Base-by-base conservation (phyloP, 805 yeast species). In the Wickerhamiella musiphila region DNA sequence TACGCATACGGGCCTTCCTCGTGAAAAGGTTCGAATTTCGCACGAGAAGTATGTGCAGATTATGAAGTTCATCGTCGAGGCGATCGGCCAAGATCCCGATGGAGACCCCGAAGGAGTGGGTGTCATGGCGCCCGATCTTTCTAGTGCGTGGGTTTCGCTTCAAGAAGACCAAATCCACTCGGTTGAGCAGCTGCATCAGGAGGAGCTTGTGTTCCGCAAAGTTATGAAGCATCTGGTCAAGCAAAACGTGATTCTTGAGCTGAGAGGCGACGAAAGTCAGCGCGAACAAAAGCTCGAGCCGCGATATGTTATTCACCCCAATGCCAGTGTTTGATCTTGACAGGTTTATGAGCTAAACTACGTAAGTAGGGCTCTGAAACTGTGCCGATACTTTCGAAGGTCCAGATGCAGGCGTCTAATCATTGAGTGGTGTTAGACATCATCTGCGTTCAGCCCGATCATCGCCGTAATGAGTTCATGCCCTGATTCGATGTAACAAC, bases 11-110 rank as follows among this genome's bases (percentile, higher is more conserved):
- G 28, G 33, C 4, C 19, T 29, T 12, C 31, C 30, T 9, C 9
- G 26, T 15, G 46, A 56, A 32, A 66, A 66, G 44, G 55, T 66
- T 14, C 58, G 73, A 6, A 70, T 90, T 33, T 64, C 93, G 1
- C 82, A 82, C 51, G 95, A 86, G 48, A 78, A 78, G 52, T 86
- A 82, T 52, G 75, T 78, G 18, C 65, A 73, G 28, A 78, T 84
- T 62, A 78, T 81, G 75, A 78, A 81, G 50, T 53, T 75, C 38
- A 60, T 84, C 41, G 83, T 84, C 18, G 63, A 66, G 32, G 68
- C 69, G 44, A 68, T 77, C 8, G 59, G 53, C 30, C 59, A 50
- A 12, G 60, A 68, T 5, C 69, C 67, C 34, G 68, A 66, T 34
- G 73, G 69, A 36, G 65, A 60, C 21, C 52, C 52, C 2, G 63